Conservation (phyloP, 345 rosid species). For the Eucalyptus melliodora region DNA sequence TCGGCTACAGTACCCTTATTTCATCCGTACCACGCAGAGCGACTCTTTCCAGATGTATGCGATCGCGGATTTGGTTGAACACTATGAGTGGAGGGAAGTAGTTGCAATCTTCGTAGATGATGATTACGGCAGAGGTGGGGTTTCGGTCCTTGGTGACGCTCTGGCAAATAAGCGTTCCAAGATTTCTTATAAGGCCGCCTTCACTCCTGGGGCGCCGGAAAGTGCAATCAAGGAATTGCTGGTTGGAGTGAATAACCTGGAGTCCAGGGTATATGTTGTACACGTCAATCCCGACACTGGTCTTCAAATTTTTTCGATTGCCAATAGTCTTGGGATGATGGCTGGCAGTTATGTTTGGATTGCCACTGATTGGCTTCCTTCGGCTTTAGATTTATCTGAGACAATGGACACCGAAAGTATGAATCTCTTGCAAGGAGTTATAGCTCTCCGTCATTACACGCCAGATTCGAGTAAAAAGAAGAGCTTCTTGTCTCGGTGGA, state of each 20-base stretch:
- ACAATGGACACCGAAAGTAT: slow-evolving; percentile 20
- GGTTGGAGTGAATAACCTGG: slow-evolving; percentile 51
- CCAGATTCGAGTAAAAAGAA: slow-evolving; percentile 50
- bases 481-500: slow-evolving; percentile 43
- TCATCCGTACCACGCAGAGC: slow-evolving; percentile 45
- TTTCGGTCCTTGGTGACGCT: slow-evolving; percentile 69
- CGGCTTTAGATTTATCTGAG: slow-evolving; percentile 51
- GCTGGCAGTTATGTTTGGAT: slow-evolving; percentile 79
- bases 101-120: slow-evolving; percentile 80
- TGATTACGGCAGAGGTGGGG: slow-evolving; percentile 82
- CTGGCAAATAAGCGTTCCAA: slow-evolving; percentile 56
- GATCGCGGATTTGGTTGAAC: slow-evolving; percentile 55
- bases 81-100: slow-evolving; percentile 68
- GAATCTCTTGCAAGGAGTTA: slow-evolving; percentile 80
- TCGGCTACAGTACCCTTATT: slow-evolving; percentile 53
- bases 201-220: slow-evolving; percentile 37
- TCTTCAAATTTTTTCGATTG: slow-evolving; percentile 45
- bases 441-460: slow-evolving; percentile 71
- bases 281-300: slow-evolving; percentile 92
- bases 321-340: slow-evolving; percentile 68
- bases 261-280: slow-evolving; percentile 80
- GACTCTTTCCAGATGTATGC: slow-evolving; percentile 85
- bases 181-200: slow-evolving; percentile 69
- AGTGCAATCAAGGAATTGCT: slow-evolving; percentile 39
- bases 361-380: slow-evolving; percentile 90